Evolutionary conservation across 139 green algal species (phyloP).

Genomic region (Coelastrella sp.): DNA sequence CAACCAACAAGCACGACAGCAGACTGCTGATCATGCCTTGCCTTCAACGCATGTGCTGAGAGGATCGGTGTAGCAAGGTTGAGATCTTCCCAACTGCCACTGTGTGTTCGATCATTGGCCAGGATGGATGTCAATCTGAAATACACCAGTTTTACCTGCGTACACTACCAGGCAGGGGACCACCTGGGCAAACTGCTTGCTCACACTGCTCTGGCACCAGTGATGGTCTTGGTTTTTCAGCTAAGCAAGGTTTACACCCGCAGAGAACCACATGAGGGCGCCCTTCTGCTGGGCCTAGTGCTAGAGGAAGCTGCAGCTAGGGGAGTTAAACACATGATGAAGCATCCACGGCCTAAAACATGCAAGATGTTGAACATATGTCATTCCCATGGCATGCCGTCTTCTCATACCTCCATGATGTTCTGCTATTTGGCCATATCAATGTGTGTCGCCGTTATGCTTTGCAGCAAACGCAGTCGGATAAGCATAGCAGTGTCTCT

Average conservation of each 20-base stretch:
- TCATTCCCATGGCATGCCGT: constrained; percentile 62
- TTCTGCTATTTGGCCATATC: constrained; percentile 39
- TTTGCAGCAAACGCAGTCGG: background rate
- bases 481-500: background rate
- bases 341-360: constrained; percentile 44
- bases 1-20: no score
- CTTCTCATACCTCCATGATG: constrained; percentile 56
- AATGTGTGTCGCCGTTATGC: background rate
- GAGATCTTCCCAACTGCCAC: no score
- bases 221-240: constrained; percentile 35
- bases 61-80: no score
- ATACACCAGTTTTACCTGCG: constrained; percentile 43
- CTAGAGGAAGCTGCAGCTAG: constrained; percentile 48
- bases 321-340: constrained; percentile 54
- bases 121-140: constrained; percentile 13
- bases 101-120: background rate
- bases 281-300: constrained; percentile 50
- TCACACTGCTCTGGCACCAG: constrained; percentile 48
- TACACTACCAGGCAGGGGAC: constrained; percentile 48
- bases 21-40: no score
- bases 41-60: no score
- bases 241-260: constrained; percentile 33
- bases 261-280: constrained; percentile 45
- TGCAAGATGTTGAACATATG: constrained; percentile 57
- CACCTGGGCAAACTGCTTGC: constrained; percentile 59